Percentiles rank a stretch among this genome's conserved stretches.
Evolutionary conservation across 2,329 filamentous ascomycete species (phyloP).

Genomic region (Leptosphaerulina australis): DNA sequence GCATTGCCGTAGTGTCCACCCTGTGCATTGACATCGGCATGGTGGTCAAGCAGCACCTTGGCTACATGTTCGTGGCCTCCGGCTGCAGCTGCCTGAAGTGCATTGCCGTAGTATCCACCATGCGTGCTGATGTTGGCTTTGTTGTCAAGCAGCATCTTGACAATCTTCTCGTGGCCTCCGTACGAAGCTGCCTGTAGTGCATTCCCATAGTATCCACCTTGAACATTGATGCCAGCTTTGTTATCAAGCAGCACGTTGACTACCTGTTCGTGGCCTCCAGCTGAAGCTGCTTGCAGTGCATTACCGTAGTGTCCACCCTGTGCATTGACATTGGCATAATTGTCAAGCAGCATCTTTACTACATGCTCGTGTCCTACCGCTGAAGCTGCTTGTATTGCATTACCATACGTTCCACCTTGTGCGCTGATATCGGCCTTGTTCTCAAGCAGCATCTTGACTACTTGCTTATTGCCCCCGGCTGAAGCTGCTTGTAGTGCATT

Average conservation of each 20-base stretch:
- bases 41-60: slow-evolving; percentile 2
- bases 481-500: neutral
- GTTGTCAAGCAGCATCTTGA: slow-evolving; percentile 3
- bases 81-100: slow-evolving; percentile 1
- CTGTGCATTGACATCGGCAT: neutral
- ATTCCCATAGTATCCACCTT: no score
- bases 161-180: neutral
- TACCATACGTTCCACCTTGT: neutral
- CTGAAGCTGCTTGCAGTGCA: no score
- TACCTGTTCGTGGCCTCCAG: no score
- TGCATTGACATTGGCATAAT: neutral
- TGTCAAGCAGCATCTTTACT: slow-evolving; percentile 6
- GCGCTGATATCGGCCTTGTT: neutral
- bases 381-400: slow-evolving; percentile 7
- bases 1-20: slow-evolving; percentile 1
- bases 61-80: neutral
- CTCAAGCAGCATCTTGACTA: slow-evolving; percentile 5
- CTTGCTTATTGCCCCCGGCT: neutral
- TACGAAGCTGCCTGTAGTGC: neutral
- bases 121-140: neutral
- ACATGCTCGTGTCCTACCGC: neutral
- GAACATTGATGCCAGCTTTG: no score
- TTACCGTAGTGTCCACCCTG: no score
- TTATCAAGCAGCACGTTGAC: no score
- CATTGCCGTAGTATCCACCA: slow-evolving; percentile 1